A percentile compares a stretch with the other conserved stretches of the same genome.
phyloP scores from a whole-genome alignment of 345 rosid species.

The Erodium maritimum region DNA sequence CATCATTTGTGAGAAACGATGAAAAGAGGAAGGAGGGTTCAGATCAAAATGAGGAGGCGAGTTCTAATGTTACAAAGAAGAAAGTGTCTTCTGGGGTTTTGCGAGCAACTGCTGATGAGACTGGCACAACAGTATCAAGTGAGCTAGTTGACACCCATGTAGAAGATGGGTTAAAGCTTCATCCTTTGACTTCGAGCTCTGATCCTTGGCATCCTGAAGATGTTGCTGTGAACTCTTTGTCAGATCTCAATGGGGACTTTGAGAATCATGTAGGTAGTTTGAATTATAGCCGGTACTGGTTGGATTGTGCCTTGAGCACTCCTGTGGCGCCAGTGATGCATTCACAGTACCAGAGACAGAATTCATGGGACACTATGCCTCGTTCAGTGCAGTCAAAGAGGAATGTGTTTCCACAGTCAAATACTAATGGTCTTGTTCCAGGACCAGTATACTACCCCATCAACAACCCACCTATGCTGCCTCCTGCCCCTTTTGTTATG shows the following conservation, averaged over 20 bases:
- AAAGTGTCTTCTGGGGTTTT: slow-evolving; percentile 11
- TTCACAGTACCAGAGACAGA: slow-evolving; percentile 38
- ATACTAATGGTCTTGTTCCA: slow-evolving; percentile 35
- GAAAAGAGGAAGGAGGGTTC: slow-evolving; percentile 28
- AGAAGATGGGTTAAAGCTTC: slow-evolving; percentile 21
- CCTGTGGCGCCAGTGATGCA: slow-evolving; percentile 28
- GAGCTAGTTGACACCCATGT: slow-evolving; percentile 22
- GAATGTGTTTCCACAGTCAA: slow-evolving; percentile 26
- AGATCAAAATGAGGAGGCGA: slow-evolving; percentile 20
- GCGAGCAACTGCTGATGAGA: slow-evolving; percentile 13
- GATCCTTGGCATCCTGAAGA: slow-evolving; percentile 33
- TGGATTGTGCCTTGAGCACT: slow-evolving; percentile 17
- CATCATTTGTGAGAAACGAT: slow-evolving; percentile 22
- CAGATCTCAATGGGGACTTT: slow-evolving; percentile 59
- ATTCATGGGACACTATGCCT: slow-evolving; percentile 14
- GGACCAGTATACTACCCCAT: slow-evolving; percentile 35
- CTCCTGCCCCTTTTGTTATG: slow-evolving; percentile 35
- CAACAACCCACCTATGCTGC: slow-evolving; percentile 28
- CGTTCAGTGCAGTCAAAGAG: slow-evolving; percentile 17
- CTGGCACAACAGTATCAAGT: slow-evolving; percentile 2
- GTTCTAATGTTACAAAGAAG: slow-evolving; percentile 15
- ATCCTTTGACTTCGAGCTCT: slow-evolving; percentile 18
- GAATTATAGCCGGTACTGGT: slow-evolving; percentile 31
- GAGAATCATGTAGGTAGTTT: slow-evolving; percentile 37
- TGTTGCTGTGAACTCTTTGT: slow-evolving; percentile 24